Percentiles rank a stretch among this genome's conserved stretches.
These are phyloP conservation scores for Puccinia sorghi DNA, from an alignment of 1,284 basidiomycete species.

Conservation along the genomic window DNA sequence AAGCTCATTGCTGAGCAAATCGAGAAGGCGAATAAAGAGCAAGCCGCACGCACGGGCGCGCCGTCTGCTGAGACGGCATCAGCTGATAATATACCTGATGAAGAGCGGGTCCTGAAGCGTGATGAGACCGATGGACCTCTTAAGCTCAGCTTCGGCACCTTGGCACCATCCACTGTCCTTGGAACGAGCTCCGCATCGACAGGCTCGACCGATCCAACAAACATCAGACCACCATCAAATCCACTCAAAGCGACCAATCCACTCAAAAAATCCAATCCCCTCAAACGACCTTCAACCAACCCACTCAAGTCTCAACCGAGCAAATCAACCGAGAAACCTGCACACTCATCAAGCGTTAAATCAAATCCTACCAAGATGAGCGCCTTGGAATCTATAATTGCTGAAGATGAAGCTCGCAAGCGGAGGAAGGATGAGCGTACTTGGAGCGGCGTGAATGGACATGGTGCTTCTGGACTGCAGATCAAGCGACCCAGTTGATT, in stretches of 20 bases:
- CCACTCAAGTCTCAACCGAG: slow-evolving; percentile 21
- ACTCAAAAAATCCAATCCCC: slow-evolving; percentile 39
- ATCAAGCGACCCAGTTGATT: slow-evolving; percentile 16
- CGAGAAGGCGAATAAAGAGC: slow-evolving; percentile 67
- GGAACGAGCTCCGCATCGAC: not conserved
- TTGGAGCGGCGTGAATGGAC: slow-evolving; percentile 43
- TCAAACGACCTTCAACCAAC: slow-evolving; percentile 28
- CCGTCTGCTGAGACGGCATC: not conserved
- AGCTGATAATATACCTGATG: not conserved
- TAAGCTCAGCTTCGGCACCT: slow-evolving; percentile 30
- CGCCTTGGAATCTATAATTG: slow-evolving; percentile 45
- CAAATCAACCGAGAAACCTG: slow-evolving; percentile 8
- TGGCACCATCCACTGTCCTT: not conserved
- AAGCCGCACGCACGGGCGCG: slow-evolving; percentile 58
- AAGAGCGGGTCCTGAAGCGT: slow-evolving; percentile 35
- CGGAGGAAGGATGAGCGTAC: slow-evolving; percentile 26
- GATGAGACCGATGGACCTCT: slow-evolving; percentile 32
- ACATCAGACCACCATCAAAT: not conserved
- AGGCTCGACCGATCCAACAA: not conserved
- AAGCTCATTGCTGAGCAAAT: slow-evolving; percentile 90
- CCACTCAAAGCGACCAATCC: slow-evolving; percentile 12
- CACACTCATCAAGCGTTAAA: not conserved
- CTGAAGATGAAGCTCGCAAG: slow-evolving; percentile 47
- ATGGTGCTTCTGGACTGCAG: slow-evolving; percentile 41
- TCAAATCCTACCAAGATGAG: slow-evolving; percentile 26